These are phyloP conservation scores for Rubia balearica DNA, from an alignment of 305 asterid genomes.

Conservation along the genomic window DNA sequence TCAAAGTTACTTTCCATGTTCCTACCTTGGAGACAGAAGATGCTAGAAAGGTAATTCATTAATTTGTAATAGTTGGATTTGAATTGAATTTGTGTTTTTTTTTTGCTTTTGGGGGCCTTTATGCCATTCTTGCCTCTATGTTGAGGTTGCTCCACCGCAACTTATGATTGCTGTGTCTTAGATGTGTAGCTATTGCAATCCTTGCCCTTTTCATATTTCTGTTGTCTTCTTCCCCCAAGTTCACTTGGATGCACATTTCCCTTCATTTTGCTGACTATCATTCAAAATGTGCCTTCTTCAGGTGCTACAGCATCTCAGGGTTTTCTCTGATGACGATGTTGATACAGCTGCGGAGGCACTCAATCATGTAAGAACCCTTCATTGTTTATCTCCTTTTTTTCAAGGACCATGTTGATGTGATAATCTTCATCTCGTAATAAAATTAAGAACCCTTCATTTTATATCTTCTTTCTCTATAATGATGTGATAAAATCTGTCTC, in stretches of 20 bases:
- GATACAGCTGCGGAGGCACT: slow-evolving; percentile 91
- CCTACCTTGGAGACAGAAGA: slow-evolving; percentile 81
- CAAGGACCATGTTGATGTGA: background rate
- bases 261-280: slow-evolving; percentile 1
- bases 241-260: background rate
- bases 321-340: slow-evolving; percentile 63
- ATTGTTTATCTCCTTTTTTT: background rate
- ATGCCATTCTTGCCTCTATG: background rate
- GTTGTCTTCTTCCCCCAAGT: background rate
- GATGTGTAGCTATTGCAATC: background rate
- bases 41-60: slow-evolving; percentile 59
- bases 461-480: too few relatives aligned
- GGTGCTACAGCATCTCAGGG: slow-evolving; percentile 77
- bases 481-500: too few relatives aligned
- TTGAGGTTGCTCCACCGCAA: background rate
- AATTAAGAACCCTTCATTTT: background rate
- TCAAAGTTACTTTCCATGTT: slow-evolving; percentile 76
- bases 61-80: background rate
- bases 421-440: background rate
- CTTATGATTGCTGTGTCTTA: background rate
- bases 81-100: background rate
- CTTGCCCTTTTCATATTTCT: background rate
- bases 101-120: background rate
- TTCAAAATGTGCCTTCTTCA: slow-evolving; percentile 27
- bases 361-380: slow-evolving; percentile 58